phyloP scores from a whole-genome alignment of 805 yeast genomes.

The Saturnispora quitensis region DNA sequence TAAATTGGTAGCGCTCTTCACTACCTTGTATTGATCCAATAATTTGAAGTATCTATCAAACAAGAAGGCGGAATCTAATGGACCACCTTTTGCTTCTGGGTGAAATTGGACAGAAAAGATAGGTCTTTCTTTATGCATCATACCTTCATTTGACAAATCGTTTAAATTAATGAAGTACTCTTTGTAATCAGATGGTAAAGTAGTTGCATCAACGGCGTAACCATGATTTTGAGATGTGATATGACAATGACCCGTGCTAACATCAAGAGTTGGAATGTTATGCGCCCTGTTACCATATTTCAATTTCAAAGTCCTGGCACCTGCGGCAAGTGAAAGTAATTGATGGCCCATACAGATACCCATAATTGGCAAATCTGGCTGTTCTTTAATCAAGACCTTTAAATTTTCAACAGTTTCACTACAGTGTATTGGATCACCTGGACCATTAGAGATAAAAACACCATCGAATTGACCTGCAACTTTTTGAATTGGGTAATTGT shows the following conservation, averaged over 20 bases:
- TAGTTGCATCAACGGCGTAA: slow-evolving; percentile 81
- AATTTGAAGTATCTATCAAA: slow-evolving; percentile 82
- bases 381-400: slow-evolving; percentile 54
- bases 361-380: slow-evolving; percentile 74
- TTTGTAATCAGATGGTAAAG: slow-evolving; percentile 69
- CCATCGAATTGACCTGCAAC: slow-evolving; percentile 93
- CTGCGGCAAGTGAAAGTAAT: slow-evolving; percentile 87
- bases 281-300: slow-evolving; percentile 99
- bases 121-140: slow-evolving; percentile 81
- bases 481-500: slow-evolving; percentile 85
- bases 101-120: slow-evolving; percentile 97
- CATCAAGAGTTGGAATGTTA: slow-evolving; percentile 91
- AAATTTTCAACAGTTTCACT: slow-evolving; percentile 65
- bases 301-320: slow-evolving; percentile 86
- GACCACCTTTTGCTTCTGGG: slow-evolving; percentile 99
- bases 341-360: slow-evolving; percentile 99
- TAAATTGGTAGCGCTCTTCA: slow-evolving; percentile 17
- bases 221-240: slow-evolving; percentile 99
- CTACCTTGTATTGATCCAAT: slow-evolving; percentile 48
- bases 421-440: slow-evolving; percentile 96
- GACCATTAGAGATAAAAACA: slow-evolving; percentile 89
- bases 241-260: slow-evolving; percentile 87
- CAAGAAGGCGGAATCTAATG: slow-evolving; percentile 82
- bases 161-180: slow-evolving; percentile 89
- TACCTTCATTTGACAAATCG: slow-evolving; percentile 96